Base-by-base conservation (phyloP, 2,329 filamentous ascomycete genomes). In the Lachnellula arida region DNA sequence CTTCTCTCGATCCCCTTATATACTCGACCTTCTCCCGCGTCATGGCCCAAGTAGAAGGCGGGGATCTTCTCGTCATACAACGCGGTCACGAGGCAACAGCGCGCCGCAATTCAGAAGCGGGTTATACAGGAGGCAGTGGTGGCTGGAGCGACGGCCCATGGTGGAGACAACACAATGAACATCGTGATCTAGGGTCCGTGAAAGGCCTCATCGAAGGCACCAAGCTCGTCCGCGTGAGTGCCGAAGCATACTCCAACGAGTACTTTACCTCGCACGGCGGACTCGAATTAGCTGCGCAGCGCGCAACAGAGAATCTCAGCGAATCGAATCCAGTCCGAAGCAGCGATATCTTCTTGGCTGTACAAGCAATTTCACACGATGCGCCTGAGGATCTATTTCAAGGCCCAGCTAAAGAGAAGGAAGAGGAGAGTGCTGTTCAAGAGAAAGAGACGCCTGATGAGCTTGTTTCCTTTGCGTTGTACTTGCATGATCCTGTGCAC, bases 21-120 rank as follows among this genome's bases (percentile, higher is more conserved):
- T 91, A 97, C 74, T 82, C 82, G 56, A 91, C 94, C 61, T 99
- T 99, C 76, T 88, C 88, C 54, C 87, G 91, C 52, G 92, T 99
- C 67, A 99, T 99, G 94, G 84, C 91, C n/a, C 94, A 99, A 75
- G 94, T 99, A 46, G 94, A 99, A 74, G 94, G 94, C 62, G 94
- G 94, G 54, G 94, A 97, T 67, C 80, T 99, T 17, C 81, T 97
- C 53, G 94, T 99, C 54, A 85, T 97, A 58, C 94, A 99, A 74
- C 89, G 92, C 39, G 94, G 94, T 19, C 88, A 91, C 59, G 94
- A 97, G 73, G 89, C 86, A 49, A 82, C 86, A 47, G 85, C 84
- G 32, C 85, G 85, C 46, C 82, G 86, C 44, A 80, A 81, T 43
- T 84, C 84, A 2, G 78, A 88, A 48, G 79, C 78, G 56, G 79